phyloP scores from a whole-genome alignment of 1,284 basidiomycete species.

The Austropuccinia psidii region DNA sequence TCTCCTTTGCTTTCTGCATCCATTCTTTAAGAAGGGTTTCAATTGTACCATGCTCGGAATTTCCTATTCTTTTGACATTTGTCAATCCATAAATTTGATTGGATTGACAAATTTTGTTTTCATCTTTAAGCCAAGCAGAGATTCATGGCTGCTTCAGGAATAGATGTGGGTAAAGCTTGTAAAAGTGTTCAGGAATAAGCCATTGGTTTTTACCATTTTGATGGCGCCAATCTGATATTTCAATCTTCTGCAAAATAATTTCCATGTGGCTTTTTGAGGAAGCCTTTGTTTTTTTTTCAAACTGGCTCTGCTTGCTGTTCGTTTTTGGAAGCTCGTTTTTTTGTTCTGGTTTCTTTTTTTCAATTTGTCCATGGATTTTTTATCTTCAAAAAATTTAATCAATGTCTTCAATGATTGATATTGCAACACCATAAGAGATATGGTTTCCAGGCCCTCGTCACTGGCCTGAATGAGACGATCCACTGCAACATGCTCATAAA shows the following conservation, averaged over 20 bases:
- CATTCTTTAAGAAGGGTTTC: no score
- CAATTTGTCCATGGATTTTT: no score
- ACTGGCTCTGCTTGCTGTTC: no score
- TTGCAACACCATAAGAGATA: no score
- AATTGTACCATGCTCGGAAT: background rate
- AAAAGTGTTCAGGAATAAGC: constrained; percentile 14
- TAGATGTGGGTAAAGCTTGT: constrained; percentile 22
- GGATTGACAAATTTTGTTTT: no score
- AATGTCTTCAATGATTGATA: no score
- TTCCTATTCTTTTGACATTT: background rate
- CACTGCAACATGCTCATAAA: background rate
- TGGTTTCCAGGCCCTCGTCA: no score
- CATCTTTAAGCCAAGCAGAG: constrained; percentile 28
- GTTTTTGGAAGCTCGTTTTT: no score
- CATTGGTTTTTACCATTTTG: constrained; percentile 27
- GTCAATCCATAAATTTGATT: background rate
- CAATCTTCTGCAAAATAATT: constrained; percentile 7
- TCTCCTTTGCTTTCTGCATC: no score
- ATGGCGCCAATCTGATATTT: constrained; percentile 26
- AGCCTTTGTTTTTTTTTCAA: no score
- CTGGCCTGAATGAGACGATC: background rate
- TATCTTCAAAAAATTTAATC: no score
- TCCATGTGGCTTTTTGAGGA: background rate
- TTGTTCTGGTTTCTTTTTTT: no score
- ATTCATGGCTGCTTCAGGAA: constrained; percentile 27